Conservation (phyloP, 192 early-diverging fungal genomes). For the Coemansia aciculifera region DNA sequence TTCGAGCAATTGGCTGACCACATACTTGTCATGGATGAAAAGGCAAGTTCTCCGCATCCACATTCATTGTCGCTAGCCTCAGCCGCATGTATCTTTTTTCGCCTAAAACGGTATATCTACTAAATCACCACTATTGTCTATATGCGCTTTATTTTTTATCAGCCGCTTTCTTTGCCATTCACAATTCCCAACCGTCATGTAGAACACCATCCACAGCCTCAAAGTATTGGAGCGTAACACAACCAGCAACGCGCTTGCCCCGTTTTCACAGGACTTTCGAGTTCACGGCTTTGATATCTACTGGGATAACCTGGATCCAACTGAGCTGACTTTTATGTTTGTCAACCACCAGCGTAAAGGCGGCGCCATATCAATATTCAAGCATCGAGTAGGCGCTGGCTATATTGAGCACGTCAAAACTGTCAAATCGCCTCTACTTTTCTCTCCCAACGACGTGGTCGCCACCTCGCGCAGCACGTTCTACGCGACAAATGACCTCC, state of each 20-base stretch:
- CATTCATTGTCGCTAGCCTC: background rate
- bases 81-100: background rate
- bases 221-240: slow-evolving; percentile 41
- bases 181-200: slow-evolving; percentile 1
- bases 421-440: slow-evolving; percentile 55
- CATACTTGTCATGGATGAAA: slow-evolving; percentile 56
- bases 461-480: slow-evolving; percentile 57
- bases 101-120: background rate
- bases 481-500: slow-evolving; percentile 62
- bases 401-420: slow-evolving; percentile 55
- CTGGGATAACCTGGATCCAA: slow-evolving; percentile 45
- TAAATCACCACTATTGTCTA: slow-evolving; percentile 3
- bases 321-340: slow-evolving; percentile 57
- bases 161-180: background rate
- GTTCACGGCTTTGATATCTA: slow-evolving; percentile 60
- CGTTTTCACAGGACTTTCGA: slow-evolving; percentile 41
- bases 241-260: slow-evolving; percentile 25
- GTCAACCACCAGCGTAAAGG: slow-evolving; percentile 62
- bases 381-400: slow-evolving; percentile 48
- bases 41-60: slow-evolving; percentile 34
- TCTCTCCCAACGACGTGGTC: slow-evolving; percentile 61
- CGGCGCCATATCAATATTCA: slow-evolving; percentile 58
- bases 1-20: slow-evolving; percentile 38
- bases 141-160: background rate
- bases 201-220: slow-evolving; percentile 51